Base-by-base conservation (phyloP, 2,329 filamentous ascomycete species). In the Hymenoscyphus linearis region DNA sequence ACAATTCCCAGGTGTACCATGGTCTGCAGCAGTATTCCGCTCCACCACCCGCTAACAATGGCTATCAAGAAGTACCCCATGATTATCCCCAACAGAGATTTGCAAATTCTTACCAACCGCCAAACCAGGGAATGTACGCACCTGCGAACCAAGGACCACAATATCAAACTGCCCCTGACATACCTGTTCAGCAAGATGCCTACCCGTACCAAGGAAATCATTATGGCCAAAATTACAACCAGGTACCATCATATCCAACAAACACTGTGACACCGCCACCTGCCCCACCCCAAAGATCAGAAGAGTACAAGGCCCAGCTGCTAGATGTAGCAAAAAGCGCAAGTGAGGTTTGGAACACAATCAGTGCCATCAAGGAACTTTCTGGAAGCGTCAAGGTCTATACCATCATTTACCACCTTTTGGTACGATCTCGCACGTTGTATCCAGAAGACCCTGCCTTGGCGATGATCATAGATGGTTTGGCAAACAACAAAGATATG, bases 391-490 rank as follows among this genome's bases (percentile, higher is more conserved):
- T 90, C 54, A 84, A 85, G 65, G 78, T 89, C 16, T 82, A 83
- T 62, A 80, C 85, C 54, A 77, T 89, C 10, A 79, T 93, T 50
- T 79, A 88, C 69, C 85, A 89, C 70, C 75, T 86, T 57, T 78
- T 82, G 60, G 79, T 80, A 59, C 79, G 78, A 37, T 90, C 87
- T 69, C 77, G 80, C 52, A 73, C 80, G 16, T 78, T 78, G 55
- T 90, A 87, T 71, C 76, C 76, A 16, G 79, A 85, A 62, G 78
- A 80, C 47, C 82, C 85, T 0, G 77, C 80, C 9, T 70, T 92
- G 36, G 74, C 74, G 13, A 79, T 86, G 73, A 85, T 88, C 64
- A 82, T 80, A 60, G 85, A 84, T 59, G 82, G 80, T 1, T 69
- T 87, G 35, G 79, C 79, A n/a, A 80, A 79, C 56, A 79, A 80